Base-by-base conservation (phyloP, 768 basidiomycete genomes). In the Boletus pseudo-olivaceus region DNA sequence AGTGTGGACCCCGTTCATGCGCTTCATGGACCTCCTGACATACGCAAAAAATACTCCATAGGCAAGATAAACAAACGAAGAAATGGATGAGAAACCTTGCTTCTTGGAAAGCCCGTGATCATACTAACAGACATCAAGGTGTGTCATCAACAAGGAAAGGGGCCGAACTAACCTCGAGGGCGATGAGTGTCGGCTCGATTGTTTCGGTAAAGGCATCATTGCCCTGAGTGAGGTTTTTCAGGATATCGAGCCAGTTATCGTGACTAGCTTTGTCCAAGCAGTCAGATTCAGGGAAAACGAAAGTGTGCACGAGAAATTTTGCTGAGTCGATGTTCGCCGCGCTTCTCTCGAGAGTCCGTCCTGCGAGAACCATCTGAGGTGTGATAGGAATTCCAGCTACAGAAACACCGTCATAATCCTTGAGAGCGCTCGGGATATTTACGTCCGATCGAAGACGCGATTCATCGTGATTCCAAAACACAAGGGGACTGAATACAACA, bases 1-100 rank as follows among this genome's bases (percentile, higher is more conserved):
- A 5, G 91, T 94, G 72, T 99, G 96, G 10, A 97, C 88, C 12
- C 85, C 85, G 55, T 84, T 79, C 82, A 92, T 89, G 41, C 82
- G 78, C 52, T 84, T 79, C 72, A 93, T 81, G 39, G 85, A 85
- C 73, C 84, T 83, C 37, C 77, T 82, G 55, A 93, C 90, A 60
- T 91, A 92, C 9, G 79, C 76, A 57, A 84, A 78, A 66, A 94
- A 90, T 34, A 83, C 77, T 23, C 82, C 72, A 71, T 96, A 96
- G 19, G 90, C 85, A 29, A 88, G 62, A 66, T 86, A 90, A 46
- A 92, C 73, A 60, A 88, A 85, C 4, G 81, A 77, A 34, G 88
- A 87, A 49, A 90, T 79, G 49, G 81, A 82, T 11, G 81, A 82
- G 72, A 78, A 77, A 50, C 78, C 73, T 43, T 76, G 74, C 34